Evolutionary conservation across 129 eudicot species (phyloP), one percentile per base, ranked within the genome.

Genomic region (Ambrosia trifida): DNA sequence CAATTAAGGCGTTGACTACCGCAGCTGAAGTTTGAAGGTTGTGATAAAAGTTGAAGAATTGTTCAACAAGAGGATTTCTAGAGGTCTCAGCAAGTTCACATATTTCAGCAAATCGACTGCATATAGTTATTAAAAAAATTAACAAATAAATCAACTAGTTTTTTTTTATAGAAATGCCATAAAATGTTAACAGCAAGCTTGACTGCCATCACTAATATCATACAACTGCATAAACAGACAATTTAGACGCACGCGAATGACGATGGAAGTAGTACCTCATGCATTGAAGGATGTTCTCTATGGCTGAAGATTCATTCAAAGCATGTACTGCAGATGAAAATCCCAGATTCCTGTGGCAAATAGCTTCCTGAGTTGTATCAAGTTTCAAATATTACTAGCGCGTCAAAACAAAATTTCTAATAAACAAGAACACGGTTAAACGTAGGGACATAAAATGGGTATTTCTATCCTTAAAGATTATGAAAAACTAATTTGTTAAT

Each of bases 51-150:
- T 81, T 85, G 75, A 90, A 81, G 72, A 85, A 90, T 65, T 77
- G 84, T 57, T 87, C 91, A 24, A 86, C 86, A 46, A 85, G 71
- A 70, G 85, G 81, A 35, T 83, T 79, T 17, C 65, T 51, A 59
- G 86, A 56, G 24, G 81, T 83, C 66, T 81, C 76, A 19, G 83
- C 78, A 64, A 83, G 76, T 79, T 87, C 82, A 16, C 95, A 81
- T 63, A 90, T 66, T 65, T 87, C 91, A 64, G 89, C 87, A 77
- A 87, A 90, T 74, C 45, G 76, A 52, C 97, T 90, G 80, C 45
- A 82, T 11, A 52, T 16, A 68, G 9, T 3, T 33, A 13, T 56
- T 31, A 28, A 1, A 30, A 28, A 11, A 33, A 7, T 30, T 0
- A 13, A 70, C 11, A 12, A 79, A 70, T 5, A 38, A 19, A 40